Conservation (phyloP, 1,284 basidiomycete genomes). For the Ceratobasidium sp. region DNA sequence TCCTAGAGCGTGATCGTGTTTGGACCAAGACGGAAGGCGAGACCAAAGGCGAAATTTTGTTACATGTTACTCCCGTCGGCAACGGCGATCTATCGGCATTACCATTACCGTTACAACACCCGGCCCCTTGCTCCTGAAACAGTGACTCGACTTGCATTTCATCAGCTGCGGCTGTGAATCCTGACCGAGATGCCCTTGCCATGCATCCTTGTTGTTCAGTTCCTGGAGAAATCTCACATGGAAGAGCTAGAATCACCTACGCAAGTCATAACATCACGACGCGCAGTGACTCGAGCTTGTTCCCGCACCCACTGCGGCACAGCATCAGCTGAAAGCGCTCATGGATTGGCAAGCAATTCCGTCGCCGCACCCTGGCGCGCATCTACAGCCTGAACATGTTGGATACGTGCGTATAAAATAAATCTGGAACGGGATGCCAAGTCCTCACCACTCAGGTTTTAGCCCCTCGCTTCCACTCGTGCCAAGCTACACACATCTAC, state of each 20-base stretch:
- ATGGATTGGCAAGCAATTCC: background rate
- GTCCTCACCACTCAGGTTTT: conserved; percentile 16
- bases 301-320: conserved; percentile 5
- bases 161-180: background rate
- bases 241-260: background rate
- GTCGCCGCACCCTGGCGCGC: background rate
- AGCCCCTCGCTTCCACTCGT: background rate
- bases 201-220: background rate
- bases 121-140: background rate
- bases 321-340: background rate
- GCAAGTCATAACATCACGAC: background rate
- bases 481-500: background rate
- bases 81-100: conserved; percentile 12
- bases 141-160: background rate
- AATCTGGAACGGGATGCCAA: background rate
- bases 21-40: background rate
- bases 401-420: conserved; percentile 1
- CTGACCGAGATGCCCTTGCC: background rate
- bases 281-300: conserved; percentile 13
- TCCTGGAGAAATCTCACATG: background rate
- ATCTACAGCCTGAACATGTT: background rate
- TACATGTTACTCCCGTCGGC: conserved; percentile 26
- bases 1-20: background rate
- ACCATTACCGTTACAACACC: conserved; percentile 21
- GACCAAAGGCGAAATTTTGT: conserved; percentile 35